Conservation (phyloP, 2,329 filamentous ascomycete genomes). For the Penicillium brasilianum region DNA sequence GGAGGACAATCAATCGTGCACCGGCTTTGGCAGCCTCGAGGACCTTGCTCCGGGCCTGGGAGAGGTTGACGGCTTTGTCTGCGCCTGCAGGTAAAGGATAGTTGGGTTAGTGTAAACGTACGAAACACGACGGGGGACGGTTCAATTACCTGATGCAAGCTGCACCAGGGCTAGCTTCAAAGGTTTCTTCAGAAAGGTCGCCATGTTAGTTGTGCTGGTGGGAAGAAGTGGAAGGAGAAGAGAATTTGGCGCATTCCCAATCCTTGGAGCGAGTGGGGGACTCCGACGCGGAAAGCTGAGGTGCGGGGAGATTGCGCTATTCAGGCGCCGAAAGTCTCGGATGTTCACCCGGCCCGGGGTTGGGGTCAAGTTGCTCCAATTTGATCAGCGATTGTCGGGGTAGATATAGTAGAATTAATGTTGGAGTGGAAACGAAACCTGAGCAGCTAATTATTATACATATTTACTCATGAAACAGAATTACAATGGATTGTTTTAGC, state of each 20-base stretch:
- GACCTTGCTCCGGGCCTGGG: constrained; percentile 79
- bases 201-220: constrained; percentile 45
- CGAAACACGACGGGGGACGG: too few relatives aligned
- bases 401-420: neutral
- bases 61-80: constrained; percentile 85
- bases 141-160: constrained; percentile 67
- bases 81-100: constrained; percentile 54
- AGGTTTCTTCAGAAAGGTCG: constrained; percentile 70
- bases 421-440: neutral
- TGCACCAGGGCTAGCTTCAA: constrained; percentile 83
- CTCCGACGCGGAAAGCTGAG: neutral
- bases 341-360: too few relatives aligned
- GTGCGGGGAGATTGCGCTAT: constrained; percentile 6
- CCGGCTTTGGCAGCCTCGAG: constrained; percentile 76
- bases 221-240: constrained; percentile 11
- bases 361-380: neutral
- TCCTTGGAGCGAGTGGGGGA: neutral
- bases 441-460: neutral
- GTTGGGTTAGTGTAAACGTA: neutral
- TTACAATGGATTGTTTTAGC: neutral
- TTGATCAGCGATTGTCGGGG: neutral
- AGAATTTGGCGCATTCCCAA: neutral
- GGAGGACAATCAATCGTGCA: constrained; percentile 86
- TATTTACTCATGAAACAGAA: neutral
- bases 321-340: too few relatives aligned